These are phyloP conservation scores for Emericellopsis atlantica DNA, from an alignment of 2,329 filamentous ascomycete genomes.

Conservation along the genomic window DNA sequence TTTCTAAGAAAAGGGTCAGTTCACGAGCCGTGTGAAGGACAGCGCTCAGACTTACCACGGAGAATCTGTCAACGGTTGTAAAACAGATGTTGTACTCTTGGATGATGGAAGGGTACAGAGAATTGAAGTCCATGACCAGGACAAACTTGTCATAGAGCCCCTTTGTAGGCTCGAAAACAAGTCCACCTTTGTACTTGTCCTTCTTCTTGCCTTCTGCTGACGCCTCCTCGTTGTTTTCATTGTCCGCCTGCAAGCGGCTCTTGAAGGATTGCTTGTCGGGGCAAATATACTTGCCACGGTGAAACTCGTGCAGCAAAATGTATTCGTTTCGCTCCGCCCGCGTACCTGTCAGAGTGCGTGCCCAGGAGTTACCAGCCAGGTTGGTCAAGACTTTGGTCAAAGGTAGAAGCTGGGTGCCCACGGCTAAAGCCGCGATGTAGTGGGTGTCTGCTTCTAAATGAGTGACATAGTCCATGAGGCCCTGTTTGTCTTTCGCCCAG, in stretches of 20 bases:
- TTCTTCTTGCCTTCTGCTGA: conserved; percentile 79
- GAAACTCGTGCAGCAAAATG: conserved; percentile 94
- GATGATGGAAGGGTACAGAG: conserved; percentile 94
- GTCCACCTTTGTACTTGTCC: conserved; percentile 97
- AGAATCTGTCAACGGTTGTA: conserved; percentile 78
- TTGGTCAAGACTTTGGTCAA: conserved; percentile 94
- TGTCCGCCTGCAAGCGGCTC: conserved; percentile 58
- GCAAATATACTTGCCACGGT: conserved; percentile 94
- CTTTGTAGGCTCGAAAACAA: conserved; percentile 96
- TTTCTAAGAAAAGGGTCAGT: neutral
- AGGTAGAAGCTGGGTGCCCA: conserved; percentile 84
- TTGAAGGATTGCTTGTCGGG: conserved; percentile 86
- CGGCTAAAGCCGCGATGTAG: conserved; percentile 81
- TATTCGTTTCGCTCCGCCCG: conserved; percentile 97
- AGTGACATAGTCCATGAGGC: conserved; percentile 83
- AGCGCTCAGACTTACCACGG: conserved; percentile 40
- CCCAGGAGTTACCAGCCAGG: conserved; percentile 95
- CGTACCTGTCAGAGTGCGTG: conserved; percentile 86
- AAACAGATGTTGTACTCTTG: conserved; percentile 99
- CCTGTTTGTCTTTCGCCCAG: conserved; percentile 67
- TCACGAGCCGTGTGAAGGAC: neutral
- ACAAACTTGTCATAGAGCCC: conserved; percentile 97
- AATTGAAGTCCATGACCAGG: conserved; percentile 99
- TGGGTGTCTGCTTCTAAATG: conserved; percentile 95
- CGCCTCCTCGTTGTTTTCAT: conserved; percentile 57